Base-by-base conservation (phyloP, 495 filamentous ascomycete genomes). In the Penicillium mononematosum region DNA sequence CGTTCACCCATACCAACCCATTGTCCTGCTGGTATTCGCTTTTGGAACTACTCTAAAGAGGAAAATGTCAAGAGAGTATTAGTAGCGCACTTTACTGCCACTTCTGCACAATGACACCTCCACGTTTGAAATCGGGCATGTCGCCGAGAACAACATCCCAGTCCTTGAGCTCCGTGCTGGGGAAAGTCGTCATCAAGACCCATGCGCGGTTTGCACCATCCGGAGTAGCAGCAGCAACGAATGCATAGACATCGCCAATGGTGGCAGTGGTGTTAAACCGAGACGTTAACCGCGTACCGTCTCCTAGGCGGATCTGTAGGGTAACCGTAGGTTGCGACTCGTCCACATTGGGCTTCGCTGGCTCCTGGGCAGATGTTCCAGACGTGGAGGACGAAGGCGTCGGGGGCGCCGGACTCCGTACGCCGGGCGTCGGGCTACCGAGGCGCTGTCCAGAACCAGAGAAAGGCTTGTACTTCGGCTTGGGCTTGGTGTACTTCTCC, bases 201-300 rank as follows among this genome's bases (percentile, higher is more conserved):
- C 91, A 98, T 11, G 77, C 62, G 19, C 92, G 81, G 42, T 71
- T 65, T 48, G 75, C 78, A 56, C 83, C 80, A 11, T 73, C 75
- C 0, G 87, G 72, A 43, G 81, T 89, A 6, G 91, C 81, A 4
- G 84, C 81, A 45, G 82, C 71, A 56, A 98, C 86, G 66, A 98
- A 98, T 16, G 80, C 75, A 68, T 97, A 97, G 25, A 98, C 86
- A 63, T 97, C 91, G 25, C 88, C 91, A 54, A 98, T 83, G 0
- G 92, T 98, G 60, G 96, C 89, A 2, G 81, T 88, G 3, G 89
- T 89, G 73, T 98, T 98, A 78, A 98, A 98, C 25, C 92, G 84
- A 31, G 89, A 91, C 2, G 85, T 85, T 9, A 98, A 73, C 29
- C 91, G 83, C 2, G 92, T 91, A 9, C 94, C 94, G 66, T 98